A percentile compares a stretch with the other conserved stretches of the same genome.
Conservation (phyloP, 306 rosid genomes). For the Pachyrhizus erosus region DNA sequence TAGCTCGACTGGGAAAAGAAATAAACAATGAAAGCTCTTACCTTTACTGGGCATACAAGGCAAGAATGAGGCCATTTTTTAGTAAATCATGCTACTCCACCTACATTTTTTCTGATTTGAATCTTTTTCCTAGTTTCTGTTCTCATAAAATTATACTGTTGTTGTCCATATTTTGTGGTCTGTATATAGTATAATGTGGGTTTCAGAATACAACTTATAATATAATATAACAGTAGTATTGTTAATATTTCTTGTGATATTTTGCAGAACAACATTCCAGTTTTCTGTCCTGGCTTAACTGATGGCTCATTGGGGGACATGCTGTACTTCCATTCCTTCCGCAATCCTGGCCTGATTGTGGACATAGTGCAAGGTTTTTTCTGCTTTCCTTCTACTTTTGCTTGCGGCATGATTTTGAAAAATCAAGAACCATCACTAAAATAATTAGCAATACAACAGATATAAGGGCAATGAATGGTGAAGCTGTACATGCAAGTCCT, state of each 20-base stretch:
- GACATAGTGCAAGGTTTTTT: slow-evolving; percentile 80
- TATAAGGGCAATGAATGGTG: slow-evolving; percentile 86
- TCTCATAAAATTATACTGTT: neutral
- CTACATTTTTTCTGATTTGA: slow-evolving; percentile 23
- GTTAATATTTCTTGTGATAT: slow-evolving; percentile 13
- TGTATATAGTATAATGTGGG: neutral
- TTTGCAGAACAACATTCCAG: slow-evolving; percentile 87
- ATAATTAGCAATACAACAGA: slow-evolving; percentile 61
- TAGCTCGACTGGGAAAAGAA: slow-evolving; percentile 89
- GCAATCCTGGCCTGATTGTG: slow-evolving; percentile 77
- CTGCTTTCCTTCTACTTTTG: slow-evolving; percentile 12
- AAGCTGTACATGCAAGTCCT: slow-evolving; percentile 87
- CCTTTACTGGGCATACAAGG: slow-evolving; percentile 96
- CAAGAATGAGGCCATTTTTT: slow-evolving; percentile 45
- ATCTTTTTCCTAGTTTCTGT: slow-evolving; percentile 4
- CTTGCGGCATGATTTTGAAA: slow-evolving; percentile 9
- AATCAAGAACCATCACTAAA: slow-evolving; percentile 14
- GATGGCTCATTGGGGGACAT: slow-evolving; percentile 98
- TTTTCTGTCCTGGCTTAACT: slow-evolving; percentile 90
- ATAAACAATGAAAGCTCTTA: slow-evolving; percentile 80
- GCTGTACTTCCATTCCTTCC: slow-evolving; percentile 90
- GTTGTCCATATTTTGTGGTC: neutral
- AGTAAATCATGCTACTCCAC: slow-evolving; percentile 6
- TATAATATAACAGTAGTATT: no score
- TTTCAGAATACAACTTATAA: neutral